A percentile compares a stretch with the other conserved stretches of the same genome.
Conservation (phyloP, 495 filamentous ascomycete species). For the Evansstolkia leycettana region DNA sequence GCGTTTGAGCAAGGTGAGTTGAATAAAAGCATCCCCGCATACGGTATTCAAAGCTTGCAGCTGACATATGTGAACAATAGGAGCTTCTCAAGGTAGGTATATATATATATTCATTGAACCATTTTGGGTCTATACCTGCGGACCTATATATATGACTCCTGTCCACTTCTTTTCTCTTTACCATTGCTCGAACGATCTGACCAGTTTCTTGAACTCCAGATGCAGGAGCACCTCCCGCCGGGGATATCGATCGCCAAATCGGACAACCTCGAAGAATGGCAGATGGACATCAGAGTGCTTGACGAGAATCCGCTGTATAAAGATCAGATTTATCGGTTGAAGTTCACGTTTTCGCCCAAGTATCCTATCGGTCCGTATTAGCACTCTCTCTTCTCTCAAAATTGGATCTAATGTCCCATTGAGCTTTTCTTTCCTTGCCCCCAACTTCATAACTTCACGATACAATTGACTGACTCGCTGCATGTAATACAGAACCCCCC, state of each 20-base stretch:
- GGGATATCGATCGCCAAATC: constrained; percentile 74
- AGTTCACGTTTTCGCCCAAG: constrained; percentile 67
- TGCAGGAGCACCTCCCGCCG: constrained; percentile 38
- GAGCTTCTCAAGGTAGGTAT: constrained; percentile 31
- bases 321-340: constrained; percentile 69
- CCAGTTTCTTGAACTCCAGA: constrained; percentile 11
- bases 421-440: no score
- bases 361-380: constrained; percentile 71
- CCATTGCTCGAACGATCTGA: no score
- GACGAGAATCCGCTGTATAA: constrained; percentile 86
- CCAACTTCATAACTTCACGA: no score
- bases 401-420: no score
- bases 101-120: neutral
- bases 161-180: no score
- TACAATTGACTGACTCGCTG: no score
- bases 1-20: constrained; percentile 35
- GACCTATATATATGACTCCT: no score
- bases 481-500: constrained; percentile 54
- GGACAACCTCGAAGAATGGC: constrained; percentile 80
- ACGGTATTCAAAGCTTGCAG: no score
- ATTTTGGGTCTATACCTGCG: neutral
- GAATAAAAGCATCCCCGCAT: neutral
- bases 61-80: constrained; percentile 5
- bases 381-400: neutral
- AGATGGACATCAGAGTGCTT: constrained; percentile 82